phyloP scores from a whole-genome alignment of 1,139 yeast genomes.

The Zygosaccharomyces sapae region DNA sequence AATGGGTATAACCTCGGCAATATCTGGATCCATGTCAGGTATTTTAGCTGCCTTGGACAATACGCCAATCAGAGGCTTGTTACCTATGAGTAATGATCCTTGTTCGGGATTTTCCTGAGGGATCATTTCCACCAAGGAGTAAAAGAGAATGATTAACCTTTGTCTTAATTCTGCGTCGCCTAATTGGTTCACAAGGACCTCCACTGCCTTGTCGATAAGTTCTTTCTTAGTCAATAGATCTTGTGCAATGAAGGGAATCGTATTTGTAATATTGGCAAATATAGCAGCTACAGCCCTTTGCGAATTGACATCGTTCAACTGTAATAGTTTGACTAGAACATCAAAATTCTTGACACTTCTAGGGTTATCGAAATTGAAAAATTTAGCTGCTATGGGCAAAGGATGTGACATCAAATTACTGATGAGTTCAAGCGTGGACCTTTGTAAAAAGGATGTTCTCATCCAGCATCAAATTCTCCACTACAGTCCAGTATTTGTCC shows the following conservation, averaged over 20 bases:
- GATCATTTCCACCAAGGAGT: constrained; percentile 25
- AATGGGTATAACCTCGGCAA: constrained; percentile 12
- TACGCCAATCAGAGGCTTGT: constrained; percentile 13
- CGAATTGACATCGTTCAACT: constrained; percentile 30
- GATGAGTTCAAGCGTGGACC: constrained; percentile 32
- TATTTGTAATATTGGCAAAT: constrained; percentile 32
- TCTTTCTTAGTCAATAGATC: constrained; percentile 25
- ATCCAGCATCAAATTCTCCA: constrained; percentile 39
- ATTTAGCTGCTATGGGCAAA: constrained; percentile 31
- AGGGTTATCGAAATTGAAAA: constrained; percentile 35
- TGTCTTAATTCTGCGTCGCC: constrained; percentile 29
- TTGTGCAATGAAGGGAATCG: constrained; percentile 33
- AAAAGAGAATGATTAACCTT: constrained; percentile 29
- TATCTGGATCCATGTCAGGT: constrained; percentile 10
- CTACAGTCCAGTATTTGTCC: constrained; percentile 38
- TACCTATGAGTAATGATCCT: constrained; percentile 11
- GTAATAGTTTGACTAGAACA: constrained; percentile 28
- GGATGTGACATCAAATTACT: constrained; percentile 34
- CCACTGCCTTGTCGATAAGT: constrained; percentile 23
- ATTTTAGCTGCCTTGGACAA: constrained; percentile 12
- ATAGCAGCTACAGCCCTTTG: constrained; percentile 36
- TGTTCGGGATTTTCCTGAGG: constrained; percentile 13
- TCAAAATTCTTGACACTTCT: constrained; percentile 32
- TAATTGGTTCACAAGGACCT: constrained; percentile 23
- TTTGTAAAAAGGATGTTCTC: constrained; percentile 26